These are phyloP conservation scores for Ophiocordyceps sinensis DNA, from an alignment of 2,329 filamentous ascomycete genomes.

Conservation along the genomic window DNA sequence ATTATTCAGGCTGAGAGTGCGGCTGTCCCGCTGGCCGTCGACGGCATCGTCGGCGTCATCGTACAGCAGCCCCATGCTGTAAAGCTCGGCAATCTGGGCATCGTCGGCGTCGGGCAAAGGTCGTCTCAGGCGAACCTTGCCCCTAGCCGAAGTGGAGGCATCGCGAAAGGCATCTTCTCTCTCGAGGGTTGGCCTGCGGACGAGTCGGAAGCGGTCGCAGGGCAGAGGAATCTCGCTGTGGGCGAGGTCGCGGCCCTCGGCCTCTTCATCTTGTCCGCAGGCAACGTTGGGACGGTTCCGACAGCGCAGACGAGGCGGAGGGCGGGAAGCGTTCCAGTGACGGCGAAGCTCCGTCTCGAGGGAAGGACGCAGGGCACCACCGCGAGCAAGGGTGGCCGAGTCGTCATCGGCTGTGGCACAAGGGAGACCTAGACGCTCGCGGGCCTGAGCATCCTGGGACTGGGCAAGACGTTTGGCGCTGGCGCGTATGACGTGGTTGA, in stretches of 20 bases:
- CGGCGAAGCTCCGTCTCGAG: constrained; percentile 4
- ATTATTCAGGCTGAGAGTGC: constrained; percentile 21
- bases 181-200: constrained; percentile 26
- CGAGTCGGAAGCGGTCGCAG: constrained; percentile 17
- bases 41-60: constrained; percentile 21
- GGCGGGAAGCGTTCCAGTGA: constrained; percentile 1
- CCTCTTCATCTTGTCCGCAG: constrained; percentile 7
- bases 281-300: background rate
- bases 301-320: constrained; percentile 2
- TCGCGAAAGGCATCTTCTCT: constrained; percentile 32
- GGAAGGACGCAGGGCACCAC: constrained; percentile 2
- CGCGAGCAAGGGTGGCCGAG: background rate
- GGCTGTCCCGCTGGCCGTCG: constrained; percentile 12
- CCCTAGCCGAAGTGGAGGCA: constrained; percentile 19
- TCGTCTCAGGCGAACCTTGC: constrained; percentile 12
- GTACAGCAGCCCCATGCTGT: constrained; percentile 29
- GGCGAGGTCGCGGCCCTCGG: constrained; percentile 21
- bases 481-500: constrained; percentile 16
- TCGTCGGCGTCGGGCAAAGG: constrained; percentile 12
- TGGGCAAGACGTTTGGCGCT: constrained; percentile 16
- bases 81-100: constrained; percentile 24
- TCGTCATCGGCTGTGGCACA: constrained; percentile 2
- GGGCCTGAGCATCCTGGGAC: constrained; percentile 2
- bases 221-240: constrained; percentile 20
- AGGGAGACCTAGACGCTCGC: constrained; percentile 4